phyloP scores from a whole-genome alignment of 495 filamentous ascomycete genomes.

The Xylaria cubensis region DNA sequence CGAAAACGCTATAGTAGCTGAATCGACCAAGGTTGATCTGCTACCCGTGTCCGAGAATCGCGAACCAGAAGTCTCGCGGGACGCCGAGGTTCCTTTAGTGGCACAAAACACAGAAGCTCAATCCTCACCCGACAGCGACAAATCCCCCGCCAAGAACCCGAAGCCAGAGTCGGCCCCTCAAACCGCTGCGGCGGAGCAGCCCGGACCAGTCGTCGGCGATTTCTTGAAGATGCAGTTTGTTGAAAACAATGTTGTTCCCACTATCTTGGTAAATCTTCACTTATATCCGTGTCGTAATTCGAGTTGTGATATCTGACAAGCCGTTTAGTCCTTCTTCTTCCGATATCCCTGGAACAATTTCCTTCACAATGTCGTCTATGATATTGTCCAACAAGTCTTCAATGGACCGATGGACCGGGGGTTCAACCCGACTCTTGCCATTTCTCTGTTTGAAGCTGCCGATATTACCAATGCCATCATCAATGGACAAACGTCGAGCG shows the following conservation, averaged over 20 bases:
- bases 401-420: conserved; percentile 98
- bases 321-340: conserved; percentile 79
- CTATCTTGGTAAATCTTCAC: conserved; percentile 76
- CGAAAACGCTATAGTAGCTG: not conserved
- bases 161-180: conserved; percentile 9
- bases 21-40: conserved; percentile 1
- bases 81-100: not conserved
- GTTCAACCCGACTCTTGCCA: conserved; percentile 89
- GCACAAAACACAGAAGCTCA: conserved; percentile 7
- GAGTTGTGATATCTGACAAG: conserved; percentile 25
- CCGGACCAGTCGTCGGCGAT: conserved; percentile 92
- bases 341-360: conserved; percentile 99
- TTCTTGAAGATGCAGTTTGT: conserved; percentile 97
- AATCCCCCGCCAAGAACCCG: not conserved
- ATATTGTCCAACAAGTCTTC: conserved; percentile 98
- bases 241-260: conserved; percentile 90
- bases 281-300: not conserved
- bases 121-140: not conserved
- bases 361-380: conserved; percentile 98
- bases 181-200: conserved; percentile 5
- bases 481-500: conserved; percentile 84
- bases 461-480: conserved; percentile 91
- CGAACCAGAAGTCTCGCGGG: conserved; percentile 3
- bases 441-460: conserved; percentile 89
- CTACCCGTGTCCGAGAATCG: not conserved